phyloP scores from a whole-genome alignment of 768 basidiomycete genomes.

The Termitomyces sp. region DNA sequence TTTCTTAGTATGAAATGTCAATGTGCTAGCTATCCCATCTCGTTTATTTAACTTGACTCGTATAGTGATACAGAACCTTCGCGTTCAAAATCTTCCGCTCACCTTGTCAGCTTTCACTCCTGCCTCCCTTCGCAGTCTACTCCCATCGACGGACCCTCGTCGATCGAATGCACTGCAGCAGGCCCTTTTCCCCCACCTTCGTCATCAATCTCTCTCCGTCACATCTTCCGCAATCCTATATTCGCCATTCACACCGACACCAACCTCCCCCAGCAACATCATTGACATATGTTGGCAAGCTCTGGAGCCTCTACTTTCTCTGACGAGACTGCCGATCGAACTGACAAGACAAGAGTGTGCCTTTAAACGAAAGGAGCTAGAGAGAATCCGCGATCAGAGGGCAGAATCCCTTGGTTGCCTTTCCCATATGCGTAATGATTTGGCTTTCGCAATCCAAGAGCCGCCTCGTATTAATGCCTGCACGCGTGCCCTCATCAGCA shows the following conservation, averaged over 20 bases:
- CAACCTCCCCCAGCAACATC: slow-evolving; percentile 3
- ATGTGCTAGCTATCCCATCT: slow-evolving; percentile 38
- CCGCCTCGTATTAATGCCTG: slow-evolving; percentile 14
- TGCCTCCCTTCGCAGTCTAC: slow-evolving; percentile 41
- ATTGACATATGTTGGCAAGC: slow-evolving; percentile 10
- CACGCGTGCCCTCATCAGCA: slow-evolving; percentile 12
- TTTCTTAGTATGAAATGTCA: background rate
- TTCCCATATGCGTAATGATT: slow-evolving; percentile 43
- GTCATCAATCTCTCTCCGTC: slow-evolving; percentile 15
- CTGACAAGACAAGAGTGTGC: slow-evolving; percentile 66
- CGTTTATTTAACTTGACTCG: slow-evolving; percentile 32
- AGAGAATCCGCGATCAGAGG: slow-evolving; percentile 59
- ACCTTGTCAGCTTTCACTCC: slow-evolving; percentile 42
- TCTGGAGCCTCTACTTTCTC: slow-evolving; percentile 17
- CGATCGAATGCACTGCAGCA: slow-evolving; percentile 48
- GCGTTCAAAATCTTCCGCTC: slow-evolving; percentile 39
- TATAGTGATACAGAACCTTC: slow-evolving; percentile 37
- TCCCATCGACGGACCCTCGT: slow-evolving; percentile 38
- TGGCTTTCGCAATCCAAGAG: slow-evolving; percentile 29
- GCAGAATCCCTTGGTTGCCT: slow-evolving; percentile 66
- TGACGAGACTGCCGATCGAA: slow-evolving; percentile 48
- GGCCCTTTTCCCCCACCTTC: slow-evolving; percentile 60
- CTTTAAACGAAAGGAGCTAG: slow-evolving; percentile 52
- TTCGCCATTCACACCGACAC: background rate
- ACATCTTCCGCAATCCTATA: slow-evolving; percentile 15